phyloP scores from a whole-genome alignment of 2,329 filamentous ascomycete species.

The Microdochium trichocladiopsis region DNA sequence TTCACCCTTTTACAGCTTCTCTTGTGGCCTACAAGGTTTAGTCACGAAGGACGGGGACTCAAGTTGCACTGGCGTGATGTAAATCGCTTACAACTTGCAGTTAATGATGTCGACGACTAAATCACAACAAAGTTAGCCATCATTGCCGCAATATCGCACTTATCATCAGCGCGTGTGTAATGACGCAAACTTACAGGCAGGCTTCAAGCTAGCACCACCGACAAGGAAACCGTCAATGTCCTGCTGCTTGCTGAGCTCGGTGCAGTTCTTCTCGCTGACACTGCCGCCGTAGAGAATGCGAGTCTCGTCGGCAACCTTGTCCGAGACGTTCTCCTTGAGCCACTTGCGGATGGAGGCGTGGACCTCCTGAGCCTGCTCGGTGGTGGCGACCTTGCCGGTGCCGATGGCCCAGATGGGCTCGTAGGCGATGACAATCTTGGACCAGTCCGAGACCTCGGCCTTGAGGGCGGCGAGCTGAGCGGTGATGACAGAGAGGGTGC shows the following conservation, averaged over 20 bases:
- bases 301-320: constrained; percentile 74
- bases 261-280: constrained; percentile 97
- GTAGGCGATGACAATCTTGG: constrained; percentile 92
- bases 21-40: not conserved
- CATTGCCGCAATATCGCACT: not conserved
- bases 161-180: not conserved
- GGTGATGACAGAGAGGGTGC: constrained; percentile 82
- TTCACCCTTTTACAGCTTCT: not conserved
- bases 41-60: not conserved
- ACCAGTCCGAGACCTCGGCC: constrained; percentile 74
- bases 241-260: constrained; percentile 80
- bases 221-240: constrained; percentile 99
- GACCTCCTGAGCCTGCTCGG: constrained; percentile 86
- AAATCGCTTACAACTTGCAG: constrained; percentile 34
- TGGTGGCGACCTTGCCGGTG: constrained; percentile 88
- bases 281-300: constrained; percentile 95
- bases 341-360: constrained; percentile 88
- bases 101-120: constrained; percentile 52
- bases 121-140: constrained; percentile 4
- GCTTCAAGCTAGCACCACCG: constrained; percentile 93
- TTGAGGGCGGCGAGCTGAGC: constrained; percentile 80
- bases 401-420: constrained; percentile 97
- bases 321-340: constrained; percentile 71
- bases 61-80: not conserved
- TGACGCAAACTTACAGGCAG: constrained; percentile 63